Evolutionary conservation across 1,139 yeast genomes (phyloP).

Genomic region (Suhomyces yuchorum): DNA sequence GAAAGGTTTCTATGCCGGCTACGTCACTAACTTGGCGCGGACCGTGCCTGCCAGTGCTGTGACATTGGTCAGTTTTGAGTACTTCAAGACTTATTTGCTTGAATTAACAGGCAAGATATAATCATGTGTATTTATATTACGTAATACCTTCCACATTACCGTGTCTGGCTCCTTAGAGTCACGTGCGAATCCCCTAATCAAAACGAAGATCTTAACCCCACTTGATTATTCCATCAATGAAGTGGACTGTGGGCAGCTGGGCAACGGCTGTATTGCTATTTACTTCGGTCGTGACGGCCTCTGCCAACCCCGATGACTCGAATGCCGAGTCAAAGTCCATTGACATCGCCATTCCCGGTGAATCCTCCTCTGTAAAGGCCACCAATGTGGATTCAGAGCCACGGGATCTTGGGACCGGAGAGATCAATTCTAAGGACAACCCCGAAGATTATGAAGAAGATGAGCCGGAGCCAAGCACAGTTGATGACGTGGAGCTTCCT

Average conservation of each 20-base stretch:
- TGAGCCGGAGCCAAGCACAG: constrained; percentile 1
- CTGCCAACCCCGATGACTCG: neutral
- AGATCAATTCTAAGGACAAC: constrained; percentile 1
- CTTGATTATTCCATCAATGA: constrained; percentile 1
- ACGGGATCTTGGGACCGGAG: neutral
- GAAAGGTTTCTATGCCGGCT: constrained; percentile 87
- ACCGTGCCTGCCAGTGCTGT: constrained; percentile 96
- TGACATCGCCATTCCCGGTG: neutral
- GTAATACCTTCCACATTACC: neutral
- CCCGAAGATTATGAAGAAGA: constrained; percentile 10
- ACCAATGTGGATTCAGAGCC: neutral
- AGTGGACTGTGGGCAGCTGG: constrained; percentile 4
- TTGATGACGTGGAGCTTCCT: constrained; percentile 20
- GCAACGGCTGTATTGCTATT: neutral
- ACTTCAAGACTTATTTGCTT: constrained; percentile 65
- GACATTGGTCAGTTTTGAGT: constrained; percentile 90
- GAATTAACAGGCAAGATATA: constrained; percentile 34
- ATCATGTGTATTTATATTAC: neutral
- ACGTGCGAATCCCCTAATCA: neutral
- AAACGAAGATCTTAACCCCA: neutral
- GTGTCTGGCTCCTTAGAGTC: neutral
- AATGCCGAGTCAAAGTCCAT: neutral
- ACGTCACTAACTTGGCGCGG: constrained; percentile 79
- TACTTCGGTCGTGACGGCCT: neutral
- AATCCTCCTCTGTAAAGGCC: neutral